A percentile compares a stretch with the other conserved stretches of the same genome.
Evolutionary conservation across 108 stramenopile genomes (phyloP).

Genomic region (Nannochloropsis gaditana): DNA sequence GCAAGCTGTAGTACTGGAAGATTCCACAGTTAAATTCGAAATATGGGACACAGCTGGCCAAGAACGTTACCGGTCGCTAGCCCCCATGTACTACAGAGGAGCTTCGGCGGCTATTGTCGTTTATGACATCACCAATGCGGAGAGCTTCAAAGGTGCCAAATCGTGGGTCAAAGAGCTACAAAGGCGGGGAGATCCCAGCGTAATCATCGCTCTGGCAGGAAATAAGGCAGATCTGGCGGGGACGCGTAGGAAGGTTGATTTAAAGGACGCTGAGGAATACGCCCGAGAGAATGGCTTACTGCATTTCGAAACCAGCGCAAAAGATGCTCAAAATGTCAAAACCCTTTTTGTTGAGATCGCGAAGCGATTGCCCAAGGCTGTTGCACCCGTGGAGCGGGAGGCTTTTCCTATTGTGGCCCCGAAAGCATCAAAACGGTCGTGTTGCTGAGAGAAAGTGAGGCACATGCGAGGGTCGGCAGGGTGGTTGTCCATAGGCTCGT

Average conservation of each 20-base stretch:
- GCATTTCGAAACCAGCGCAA: constrained; percentile 91
- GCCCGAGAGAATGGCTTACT: constrained; percentile 85
- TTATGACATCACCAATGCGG: constrained; percentile 91
- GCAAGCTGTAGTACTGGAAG: constrained; percentile 84
- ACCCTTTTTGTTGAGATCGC: constrained; percentile 61
- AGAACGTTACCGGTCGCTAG: constrained; percentile 66
- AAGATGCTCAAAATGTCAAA: constrained; percentile 89
- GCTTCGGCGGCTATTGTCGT: constrained; percentile 87
- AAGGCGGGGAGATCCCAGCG: constrained; percentile 91
- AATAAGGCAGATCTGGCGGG: constrained; percentile 54
- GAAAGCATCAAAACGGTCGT: constrained; percentile 68
- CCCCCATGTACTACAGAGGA: constrained; percentile 84
- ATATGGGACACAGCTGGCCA: constrained; percentile 81
- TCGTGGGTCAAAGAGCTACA: constrained; percentile 98
- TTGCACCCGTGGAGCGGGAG: constrained; percentile 79
- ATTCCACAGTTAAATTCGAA: constrained; percentile 93
- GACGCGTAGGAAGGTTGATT: constrained; percentile 54
- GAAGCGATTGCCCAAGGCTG: constrained; percentile 82
- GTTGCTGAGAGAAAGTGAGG: constrained; percentile 60
- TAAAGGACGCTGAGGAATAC: constrained; percentile 84
- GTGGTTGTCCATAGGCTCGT: too few species aligned
- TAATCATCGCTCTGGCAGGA: constrained; percentile 93
- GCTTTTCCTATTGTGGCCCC: constrained; percentile 85
- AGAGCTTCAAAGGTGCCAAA: constrained; percentile 66
- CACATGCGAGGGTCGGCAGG: too few species aligned